These are phyloP conservation scores for Saxophila tyrrhenica DNA, from an alignment of 495 filamentous ascomycete genomes.

Conservation along the genomic window DNA sequence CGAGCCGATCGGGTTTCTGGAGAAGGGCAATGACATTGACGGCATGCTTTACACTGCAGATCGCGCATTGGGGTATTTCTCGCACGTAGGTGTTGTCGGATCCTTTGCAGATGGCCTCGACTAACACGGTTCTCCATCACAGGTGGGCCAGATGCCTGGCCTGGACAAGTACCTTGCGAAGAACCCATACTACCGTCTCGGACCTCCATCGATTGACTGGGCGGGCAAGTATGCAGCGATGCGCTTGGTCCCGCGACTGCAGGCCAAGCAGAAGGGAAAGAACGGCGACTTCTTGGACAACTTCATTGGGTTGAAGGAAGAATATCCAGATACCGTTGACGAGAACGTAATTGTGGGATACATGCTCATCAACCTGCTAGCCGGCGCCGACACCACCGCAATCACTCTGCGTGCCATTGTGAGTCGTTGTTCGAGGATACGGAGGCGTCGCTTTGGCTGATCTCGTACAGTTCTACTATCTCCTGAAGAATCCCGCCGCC, in stretches of 20 bases:
- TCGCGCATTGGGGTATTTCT: background rate
- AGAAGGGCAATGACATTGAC: background rate
- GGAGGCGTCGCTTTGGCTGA: no score
- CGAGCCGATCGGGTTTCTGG: background rate
- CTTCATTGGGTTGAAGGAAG: background rate
- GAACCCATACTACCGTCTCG: background rate
- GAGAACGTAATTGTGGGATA: background rate
- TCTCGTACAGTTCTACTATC: background rate
- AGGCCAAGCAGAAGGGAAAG: no score
- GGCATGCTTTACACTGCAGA: background rate
- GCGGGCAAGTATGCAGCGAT: background rate
- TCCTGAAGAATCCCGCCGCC: no score
- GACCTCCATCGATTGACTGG: background rate
- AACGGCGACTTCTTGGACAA: background rate
- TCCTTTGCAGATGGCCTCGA: no score
- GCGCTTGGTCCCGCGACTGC: background rate
- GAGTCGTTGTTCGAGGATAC: no score
- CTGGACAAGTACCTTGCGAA: background rate
- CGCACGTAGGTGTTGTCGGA: no score
- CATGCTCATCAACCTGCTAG: background rate
- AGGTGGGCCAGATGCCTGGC: background rate
- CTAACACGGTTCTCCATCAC: no score
- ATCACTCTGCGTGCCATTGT: background rate
- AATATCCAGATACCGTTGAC: background rate
- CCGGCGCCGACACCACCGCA: background rate